Base-by-base conservation (phyloP, 805 yeast genomes). In the Ogataea siamensis region DNA sequence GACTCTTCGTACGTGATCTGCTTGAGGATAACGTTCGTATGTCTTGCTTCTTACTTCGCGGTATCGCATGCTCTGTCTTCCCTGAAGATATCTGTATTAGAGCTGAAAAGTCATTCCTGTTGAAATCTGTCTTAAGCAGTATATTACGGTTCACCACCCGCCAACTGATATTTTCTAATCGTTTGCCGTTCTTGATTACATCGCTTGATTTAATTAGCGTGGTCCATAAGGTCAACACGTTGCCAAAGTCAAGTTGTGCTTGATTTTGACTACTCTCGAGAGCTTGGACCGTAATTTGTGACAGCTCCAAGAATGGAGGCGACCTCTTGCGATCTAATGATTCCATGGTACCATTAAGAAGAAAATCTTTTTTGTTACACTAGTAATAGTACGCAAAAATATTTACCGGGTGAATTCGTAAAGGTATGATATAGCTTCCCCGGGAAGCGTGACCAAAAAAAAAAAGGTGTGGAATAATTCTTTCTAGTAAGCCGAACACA, bases 181-280 rank as follows among this genome's bases (percentile, higher is more conserved):
- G 42, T 32, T 53, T 53, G 18, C 67, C 67, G 36, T 62, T 58
- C 24, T 46, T 45, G 12, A 63, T 53, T 32, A 53, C 52, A 29
- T 54, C 58, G 16, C 62, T 51, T 2, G 62, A 55, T 37, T 63
- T 62, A 8, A 57, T 57, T 10, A 63, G 34, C 2, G 71, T 68
- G 7, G 70, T 64, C 70, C 72, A 67, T 16, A 68, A 60, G 3
- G 67, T 60, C 19, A 68, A 47, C 3, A 68, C 64, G 34, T 63
- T 64, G 37, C 66, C 69, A 25, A 68, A 52, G 28, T 67, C 67
- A 9, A 65, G 47, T 3, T 57, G 56, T 3, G 53, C 37, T 14
- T 47, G 48, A 28, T 33, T 37, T 20, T 37, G 37, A 15, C 53
- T 46, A 19, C 45, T 50, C 24, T 53, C 55, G 14, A 60, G 37